Evolutionary conservation across 2,329 filamentous ascomycete genomes (phyloP).

Genomic region (Botrytis aclada): DNA sequence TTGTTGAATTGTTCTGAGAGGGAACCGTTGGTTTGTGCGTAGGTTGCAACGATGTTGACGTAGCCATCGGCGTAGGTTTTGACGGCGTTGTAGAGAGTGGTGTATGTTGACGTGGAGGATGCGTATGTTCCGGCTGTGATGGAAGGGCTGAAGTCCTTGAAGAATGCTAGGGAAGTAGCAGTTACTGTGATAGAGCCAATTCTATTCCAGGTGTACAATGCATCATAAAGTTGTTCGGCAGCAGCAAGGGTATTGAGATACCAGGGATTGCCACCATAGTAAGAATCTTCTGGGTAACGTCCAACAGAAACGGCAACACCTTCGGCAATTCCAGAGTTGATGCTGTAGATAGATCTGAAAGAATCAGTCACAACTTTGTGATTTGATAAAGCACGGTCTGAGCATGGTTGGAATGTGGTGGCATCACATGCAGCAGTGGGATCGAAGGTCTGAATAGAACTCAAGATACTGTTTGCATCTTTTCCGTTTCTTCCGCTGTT

Average conservation of each 20-base stretch:
- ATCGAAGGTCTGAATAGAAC: constrained; percentile 68
- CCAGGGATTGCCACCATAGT: constrained; percentile 80
- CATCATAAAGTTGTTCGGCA: constrained; percentile 77
- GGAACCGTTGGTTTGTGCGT: constrained; percentile 58
- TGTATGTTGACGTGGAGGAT: constrained; percentile 56
- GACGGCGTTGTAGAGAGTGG: constrained; percentile 60
- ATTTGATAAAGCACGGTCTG: constrained; percentile 61
- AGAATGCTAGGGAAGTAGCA: constrained; percentile 65
- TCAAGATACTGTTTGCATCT: constrained; percentile 68
- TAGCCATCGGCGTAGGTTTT: constrained; percentile 61
- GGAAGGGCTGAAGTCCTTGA: constrained; percentile 60
- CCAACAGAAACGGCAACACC: constrained; percentile 62
- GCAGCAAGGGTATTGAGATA: constrained; percentile 73
- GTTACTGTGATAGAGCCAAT: constrained; percentile 63
- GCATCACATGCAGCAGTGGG: constrained; percentile 63
- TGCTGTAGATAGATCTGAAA: constrained; percentile 66
- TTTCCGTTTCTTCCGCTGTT: constrained; percentile 63
- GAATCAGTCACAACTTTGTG: constrained; percentile 74
- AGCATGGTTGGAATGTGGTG: constrained; percentile 67
- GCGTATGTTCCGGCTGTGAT: constrained; percentile 61
- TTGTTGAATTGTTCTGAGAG: constrained; percentile 66
- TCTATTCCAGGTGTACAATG: constrained; percentile 67
- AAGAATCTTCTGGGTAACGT: constrained; percentile 69
- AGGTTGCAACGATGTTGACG: constrained; percentile 46
- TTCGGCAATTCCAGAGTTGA: constrained; percentile 63